These are phyloP conservation scores for Ustanciosporium gigantosporum DNA, from an alignment of 1,284 basidiomycete species.

Conservation along the genomic window DNA sequence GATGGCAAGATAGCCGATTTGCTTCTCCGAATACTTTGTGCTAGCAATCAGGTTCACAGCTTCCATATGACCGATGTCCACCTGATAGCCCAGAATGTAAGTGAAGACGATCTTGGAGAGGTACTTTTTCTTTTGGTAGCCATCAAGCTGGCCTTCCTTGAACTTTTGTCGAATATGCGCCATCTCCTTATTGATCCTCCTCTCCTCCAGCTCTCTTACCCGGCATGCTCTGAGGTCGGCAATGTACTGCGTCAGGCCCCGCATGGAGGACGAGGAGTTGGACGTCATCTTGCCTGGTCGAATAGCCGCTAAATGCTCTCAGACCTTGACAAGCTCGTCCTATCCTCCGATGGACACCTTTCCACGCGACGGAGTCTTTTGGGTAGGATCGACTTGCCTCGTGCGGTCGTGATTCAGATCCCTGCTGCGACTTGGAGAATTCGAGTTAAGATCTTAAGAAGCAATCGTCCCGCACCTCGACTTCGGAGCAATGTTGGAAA, in stretches of 20 bases:
- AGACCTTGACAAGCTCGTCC: too few species aligned
- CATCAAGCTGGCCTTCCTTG: slow-evolving; percentile 96
- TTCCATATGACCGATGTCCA: slow-evolving; percentile 99
- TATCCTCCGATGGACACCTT: too few species aligned
- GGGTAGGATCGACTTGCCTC: slow-evolving; percentile 5
- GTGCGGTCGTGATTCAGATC: too few species aligned
- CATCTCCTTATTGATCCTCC: slow-evolving; percentile 99
- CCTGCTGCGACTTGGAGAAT: too few species aligned
- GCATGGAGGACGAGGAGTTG: slow-evolving; percentile 44
- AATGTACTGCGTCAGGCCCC: slow-evolving; percentile 75
- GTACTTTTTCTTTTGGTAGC: slow-evolving; percentile 98
- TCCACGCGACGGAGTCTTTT: too few species aligned
- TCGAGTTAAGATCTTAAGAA: too few species aligned
- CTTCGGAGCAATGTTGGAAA: too few species aligned
- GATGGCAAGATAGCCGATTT: slow-evolving; percentile 97
- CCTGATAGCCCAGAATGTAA: slow-evolving; percentile 97
- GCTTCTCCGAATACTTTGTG: slow-evolving; percentile 96
- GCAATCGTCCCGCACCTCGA: too few species aligned
- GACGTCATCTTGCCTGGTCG: slow-evolving; percentile 33
- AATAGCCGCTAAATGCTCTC: too few species aligned
- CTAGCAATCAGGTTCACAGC: slow-evolving; percentile 97
- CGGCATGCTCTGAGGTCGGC: slow-evolving; percentile 89
- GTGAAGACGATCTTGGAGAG: slow-evolving; percentile 93
- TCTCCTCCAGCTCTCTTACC: slow-evolving; percentile 71
- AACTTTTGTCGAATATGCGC: slow-evolving; percentile 99